These are phyloP conservation scores for Rhamnella rubrinervis DNA, from an alignment of 331 rosid genomes.

Conservation along the genomic window DNA sequence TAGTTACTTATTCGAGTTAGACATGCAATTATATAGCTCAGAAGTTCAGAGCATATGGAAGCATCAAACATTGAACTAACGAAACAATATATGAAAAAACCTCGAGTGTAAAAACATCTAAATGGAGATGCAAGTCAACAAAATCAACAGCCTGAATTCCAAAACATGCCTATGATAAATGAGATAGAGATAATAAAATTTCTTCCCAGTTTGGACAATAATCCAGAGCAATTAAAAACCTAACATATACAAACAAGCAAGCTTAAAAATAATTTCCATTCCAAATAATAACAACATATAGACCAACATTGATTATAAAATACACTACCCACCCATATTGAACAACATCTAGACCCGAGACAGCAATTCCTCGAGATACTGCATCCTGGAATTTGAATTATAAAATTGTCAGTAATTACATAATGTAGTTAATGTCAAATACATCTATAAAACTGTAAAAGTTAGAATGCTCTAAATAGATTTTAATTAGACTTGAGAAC, in stretches of 20 bases:
- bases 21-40: neutral
- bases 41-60: neutral
- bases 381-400: slow-evolving; percentile 64
- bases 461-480: neutral
- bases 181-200: neutral
- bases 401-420: slow-evolving; percentile 23
- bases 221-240: neutral
- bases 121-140: neutral
- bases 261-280: slow-evolving; percentile 6
- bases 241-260: neutral
- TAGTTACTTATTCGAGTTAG: neutral
- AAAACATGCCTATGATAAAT: neutral
- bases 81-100: neutral
- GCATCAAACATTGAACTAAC: neutral
- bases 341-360: slow-evolving; percentile 80
- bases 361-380: slow-evolving; percentile 69
- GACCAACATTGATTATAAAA: slow-evolving; percentile 2
- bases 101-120: neutral
- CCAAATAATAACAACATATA: slow-evolving; percentile 18
- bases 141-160: neutral
- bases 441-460: neutral
- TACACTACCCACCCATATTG: slow-evolving; percentile 76
- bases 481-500: slow-evolving; percentile 8
- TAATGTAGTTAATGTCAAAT: slow-evolving; percentile 9
- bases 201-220: neutral